Percentiles rank a stretch among this genome's conserved stretches.
Conservation (phyloP, 2,329 filamentous ascomycete species). For the Fusarium globosum region DNA sequence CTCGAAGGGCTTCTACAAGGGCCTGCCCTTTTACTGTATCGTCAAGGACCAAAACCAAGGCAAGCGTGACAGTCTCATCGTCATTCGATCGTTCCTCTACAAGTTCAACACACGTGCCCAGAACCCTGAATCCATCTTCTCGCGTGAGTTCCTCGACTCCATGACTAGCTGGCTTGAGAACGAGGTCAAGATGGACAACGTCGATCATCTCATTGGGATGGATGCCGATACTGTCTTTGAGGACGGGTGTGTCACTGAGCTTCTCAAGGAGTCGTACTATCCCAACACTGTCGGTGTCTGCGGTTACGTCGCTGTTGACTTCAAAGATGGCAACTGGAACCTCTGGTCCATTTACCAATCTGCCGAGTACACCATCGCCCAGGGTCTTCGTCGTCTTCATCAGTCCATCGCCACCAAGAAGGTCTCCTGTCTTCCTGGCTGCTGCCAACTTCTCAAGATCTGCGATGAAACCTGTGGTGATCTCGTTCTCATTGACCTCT, state of each 20-base stretch:
- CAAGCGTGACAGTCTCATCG: neutral
- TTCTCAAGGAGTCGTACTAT: neutral
- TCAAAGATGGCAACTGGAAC: neutral
- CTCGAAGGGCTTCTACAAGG: neutral
- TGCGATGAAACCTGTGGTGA: neutral
- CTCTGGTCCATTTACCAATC: neutral
- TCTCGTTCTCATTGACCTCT: neutral
- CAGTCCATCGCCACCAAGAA: neutral
- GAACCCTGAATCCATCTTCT: neutral
- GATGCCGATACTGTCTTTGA: neutral
- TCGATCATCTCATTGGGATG: neutral
- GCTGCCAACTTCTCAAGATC: neutral
- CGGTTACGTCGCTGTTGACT: neutral
- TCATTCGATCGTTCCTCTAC: neutral
- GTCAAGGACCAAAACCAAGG: neutral
- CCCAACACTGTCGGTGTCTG: neutral
- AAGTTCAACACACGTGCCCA: neutral
- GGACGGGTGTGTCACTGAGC: neutral
- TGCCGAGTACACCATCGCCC: neutral
- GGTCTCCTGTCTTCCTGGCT: neutral
- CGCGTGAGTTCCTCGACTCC: neutral
- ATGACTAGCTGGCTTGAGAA: neutral
- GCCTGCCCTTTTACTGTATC: neutral
- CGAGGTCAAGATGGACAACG: neutral
- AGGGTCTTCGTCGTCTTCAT: neutral